These are phyloP conservation scores for Xylariaceae sp. DNA, from an alignment of 2,329 filamentous ascomycete species.

Conservation along the genomic window DNA sequence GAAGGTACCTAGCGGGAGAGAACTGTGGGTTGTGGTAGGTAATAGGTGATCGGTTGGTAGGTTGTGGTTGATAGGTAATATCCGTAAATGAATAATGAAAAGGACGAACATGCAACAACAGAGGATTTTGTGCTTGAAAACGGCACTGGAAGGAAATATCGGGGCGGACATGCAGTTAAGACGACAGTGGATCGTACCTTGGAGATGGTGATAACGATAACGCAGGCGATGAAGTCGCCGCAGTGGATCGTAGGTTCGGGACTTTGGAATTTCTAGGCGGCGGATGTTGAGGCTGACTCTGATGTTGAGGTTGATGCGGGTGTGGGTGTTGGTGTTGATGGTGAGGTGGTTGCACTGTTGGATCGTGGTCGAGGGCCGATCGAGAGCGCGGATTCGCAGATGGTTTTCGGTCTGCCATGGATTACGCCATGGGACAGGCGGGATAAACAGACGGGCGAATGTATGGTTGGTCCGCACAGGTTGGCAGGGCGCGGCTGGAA, in stretches of 20 bases:
- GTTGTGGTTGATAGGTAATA: neutral
- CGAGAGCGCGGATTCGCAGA: slow-evolving; percentile 43
- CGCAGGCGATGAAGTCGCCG: slow-evolving; percentile 23
- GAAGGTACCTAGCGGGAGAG: neutral
- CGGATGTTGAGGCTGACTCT: neutral
- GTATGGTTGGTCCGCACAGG: slow-evolving; percentile 1
- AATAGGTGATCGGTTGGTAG: neutral
- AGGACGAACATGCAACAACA: neutral
- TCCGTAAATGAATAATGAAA: neutral
- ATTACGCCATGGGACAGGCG: slow-evolving; percentile 52
- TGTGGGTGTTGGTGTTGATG: slow-evolving; percentile 1
- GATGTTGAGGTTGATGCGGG: neutral
- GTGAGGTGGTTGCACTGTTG: slow-evolving; percentile 43
- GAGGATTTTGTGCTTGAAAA: neutral
- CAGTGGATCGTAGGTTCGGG: slow-evolving; percentile 22
- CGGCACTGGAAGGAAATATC: slow-evolving; percentile 1
- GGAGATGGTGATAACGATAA: slow-evolving; percentile 23
- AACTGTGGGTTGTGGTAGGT: neutral
- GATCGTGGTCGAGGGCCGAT: slow-evolving; percentile 51
- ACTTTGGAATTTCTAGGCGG: slow-evolving; percentile 3
- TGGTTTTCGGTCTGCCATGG: slow-evolving; percentile 59
- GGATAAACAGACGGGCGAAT: slow-evolving; percentile 1
- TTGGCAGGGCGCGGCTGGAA: slow-evolving; percentile 3
- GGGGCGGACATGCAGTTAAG: neutral
- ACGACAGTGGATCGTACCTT: slow-evolving; percentile 26